A percentile compares a stretch with the other conserved stretches of the same genome.
phyloP scores from a whole-genome alignment of 495 filamentous ascomycete species.

The Neurospora sp. region DNA sequence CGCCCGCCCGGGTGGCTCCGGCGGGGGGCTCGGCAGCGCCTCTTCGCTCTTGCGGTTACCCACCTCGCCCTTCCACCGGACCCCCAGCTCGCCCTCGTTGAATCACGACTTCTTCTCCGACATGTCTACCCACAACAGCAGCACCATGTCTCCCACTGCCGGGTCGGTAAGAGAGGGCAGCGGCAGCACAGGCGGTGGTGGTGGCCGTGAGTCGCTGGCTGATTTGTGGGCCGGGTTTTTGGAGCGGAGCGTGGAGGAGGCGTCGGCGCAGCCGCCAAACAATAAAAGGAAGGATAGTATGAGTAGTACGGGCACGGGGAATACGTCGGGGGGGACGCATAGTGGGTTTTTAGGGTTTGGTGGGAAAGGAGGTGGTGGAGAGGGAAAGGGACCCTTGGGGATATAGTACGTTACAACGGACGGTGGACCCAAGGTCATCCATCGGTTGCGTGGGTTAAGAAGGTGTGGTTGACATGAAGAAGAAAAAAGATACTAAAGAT shows the following conservation, averaged over 20 bases:
- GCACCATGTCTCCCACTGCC: conserved; percentile 22
- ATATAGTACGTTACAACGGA: neutral
- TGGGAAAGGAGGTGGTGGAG: neutral
- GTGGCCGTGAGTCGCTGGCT: conserved; percentile 56
- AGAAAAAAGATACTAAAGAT: neutral
- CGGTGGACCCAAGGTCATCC: neutral
- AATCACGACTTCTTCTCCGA: conserved; percentile 64
- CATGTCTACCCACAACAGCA: conserved; percentile 16
- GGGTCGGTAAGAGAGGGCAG: conserved; percentile 25
- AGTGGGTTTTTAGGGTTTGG: neutral
- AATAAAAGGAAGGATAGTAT: conserved; percentile 30
- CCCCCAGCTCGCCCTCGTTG: conserved; percentile 74
- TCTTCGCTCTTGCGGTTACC: conserved; percentile 52
- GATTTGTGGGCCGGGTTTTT: conserved; percentile 90
- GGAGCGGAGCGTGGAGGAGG: conserved; percentile 69
- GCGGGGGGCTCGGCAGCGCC: neutral
- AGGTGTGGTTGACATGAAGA: neutral
- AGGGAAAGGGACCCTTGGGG: neutral
- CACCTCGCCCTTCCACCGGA: conserved; percentile 69
- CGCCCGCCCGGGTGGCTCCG: conserved; percentile 57
- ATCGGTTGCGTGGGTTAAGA: too few relatives aligned
- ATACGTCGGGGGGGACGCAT: conserved; percentile 19
- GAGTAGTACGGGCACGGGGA: conserved; percentile 23
- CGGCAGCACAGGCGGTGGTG: conserved; percentile 22
- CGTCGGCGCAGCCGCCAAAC: conserved; percentile 2